Percentiles rank a stretch among this genome's conserved stretches.
These are phyloP conservation scores for Apiotrichum gamsii DNA, from an alignment of 1,284 basidiomycete species.

Conservation along the genomic window DNA sequence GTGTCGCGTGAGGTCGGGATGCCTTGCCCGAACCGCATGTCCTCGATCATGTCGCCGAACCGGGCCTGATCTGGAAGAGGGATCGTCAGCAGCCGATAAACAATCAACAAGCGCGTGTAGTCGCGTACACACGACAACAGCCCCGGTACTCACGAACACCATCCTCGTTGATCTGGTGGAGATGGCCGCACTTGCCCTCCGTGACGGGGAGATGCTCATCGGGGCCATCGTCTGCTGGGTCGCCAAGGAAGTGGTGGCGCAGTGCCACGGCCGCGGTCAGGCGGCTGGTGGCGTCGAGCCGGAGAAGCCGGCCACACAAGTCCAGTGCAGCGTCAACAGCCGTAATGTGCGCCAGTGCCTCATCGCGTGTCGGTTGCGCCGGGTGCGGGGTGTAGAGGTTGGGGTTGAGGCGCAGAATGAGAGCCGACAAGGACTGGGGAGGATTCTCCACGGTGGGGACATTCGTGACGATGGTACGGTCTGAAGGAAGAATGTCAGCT, in stretches of 20 bases:
- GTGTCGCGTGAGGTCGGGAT: conserved; percentile 19
- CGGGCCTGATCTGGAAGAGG: conserved; percentile 28
- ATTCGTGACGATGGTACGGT: conserved; percentile 78
- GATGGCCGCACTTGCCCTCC: conserved; percentile 37
- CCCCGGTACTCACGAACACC: conserved; percentile 39
- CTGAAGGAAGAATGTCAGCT: too few relatives aligned
- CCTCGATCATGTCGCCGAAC: conserved; percentile 27
- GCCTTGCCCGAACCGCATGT: conserved; percentile 42
- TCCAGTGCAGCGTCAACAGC: conserved; percentile 64
- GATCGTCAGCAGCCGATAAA: background rate
- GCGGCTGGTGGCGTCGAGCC: conserved; percentile 67
- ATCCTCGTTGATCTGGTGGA: conserved; percentile 27
- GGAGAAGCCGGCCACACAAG: conserved; percentile 63
- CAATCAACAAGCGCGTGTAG: too few relatives aligned
- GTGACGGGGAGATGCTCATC: conserved; percentile 22
- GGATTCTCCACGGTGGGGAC: conserved; percentile 65
- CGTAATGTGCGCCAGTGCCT: conserved; percentile 50
- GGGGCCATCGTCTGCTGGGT: conserved; percentile 22
- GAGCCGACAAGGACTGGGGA: conserved; percentile 62
- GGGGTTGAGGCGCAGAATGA: conserved; percentile 72
- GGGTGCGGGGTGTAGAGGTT: conserved; percentile 56
- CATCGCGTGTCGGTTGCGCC: conserved; percentile 31
- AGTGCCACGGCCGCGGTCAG: conserved; percentile 69
- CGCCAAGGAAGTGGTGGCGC: conserved; percentile 64
- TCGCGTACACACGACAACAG: background rate